These are phyloP conservation scores for Diversispora epigaea DNA, from an alignment of 192 early-diverging fungal species.

Conservation along the genomic window DNA sequence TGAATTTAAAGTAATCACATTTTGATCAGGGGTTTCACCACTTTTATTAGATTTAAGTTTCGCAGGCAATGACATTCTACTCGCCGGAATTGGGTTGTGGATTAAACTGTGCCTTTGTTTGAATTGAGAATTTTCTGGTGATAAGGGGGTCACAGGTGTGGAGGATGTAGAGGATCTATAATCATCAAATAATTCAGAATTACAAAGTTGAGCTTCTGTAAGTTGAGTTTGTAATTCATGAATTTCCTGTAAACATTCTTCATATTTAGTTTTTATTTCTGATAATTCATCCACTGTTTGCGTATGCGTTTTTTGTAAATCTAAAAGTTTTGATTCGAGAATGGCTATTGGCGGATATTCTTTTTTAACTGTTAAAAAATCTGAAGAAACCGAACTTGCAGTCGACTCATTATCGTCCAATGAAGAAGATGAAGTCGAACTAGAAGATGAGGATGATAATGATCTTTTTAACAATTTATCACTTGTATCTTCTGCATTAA, in stretches of 20 bases:
- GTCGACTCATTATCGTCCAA: background rate
- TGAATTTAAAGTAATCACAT: background rate
- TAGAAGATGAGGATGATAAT: too few relatives aligned
- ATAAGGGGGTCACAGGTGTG: background rate
- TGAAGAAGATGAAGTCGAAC: background rate
- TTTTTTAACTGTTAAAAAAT: background rate
- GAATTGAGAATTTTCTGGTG: background rate
- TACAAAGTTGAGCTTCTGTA: background rate
- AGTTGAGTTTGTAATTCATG: constrained; percentile 15
- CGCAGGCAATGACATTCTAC: background rate
- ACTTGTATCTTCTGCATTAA: too few relatives aligned
- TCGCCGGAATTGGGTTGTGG: background rate
- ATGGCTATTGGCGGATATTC: constrained; percentile 2
- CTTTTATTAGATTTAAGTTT: background rate
- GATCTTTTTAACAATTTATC: too few relatives aligned
- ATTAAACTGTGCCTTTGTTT: too few relatives aligned
- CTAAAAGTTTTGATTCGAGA: constrained; percentile 16
- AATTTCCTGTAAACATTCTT: constrained; percentile 21
- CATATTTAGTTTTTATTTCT: constrained; percentile 26
- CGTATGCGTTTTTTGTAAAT: constrained; percentile 18
- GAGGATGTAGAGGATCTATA: background rate
- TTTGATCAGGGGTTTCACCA: background rate
- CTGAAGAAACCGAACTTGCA: background rate
- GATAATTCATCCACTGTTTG: background rate
- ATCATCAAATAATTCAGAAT: background rate